Percentiles rank a stretch among this genome's conserved stretches.
Conservation (phyloP, 192 early-diverging fungal genomes). For the Rhizophlyctis rosea region DNA sequence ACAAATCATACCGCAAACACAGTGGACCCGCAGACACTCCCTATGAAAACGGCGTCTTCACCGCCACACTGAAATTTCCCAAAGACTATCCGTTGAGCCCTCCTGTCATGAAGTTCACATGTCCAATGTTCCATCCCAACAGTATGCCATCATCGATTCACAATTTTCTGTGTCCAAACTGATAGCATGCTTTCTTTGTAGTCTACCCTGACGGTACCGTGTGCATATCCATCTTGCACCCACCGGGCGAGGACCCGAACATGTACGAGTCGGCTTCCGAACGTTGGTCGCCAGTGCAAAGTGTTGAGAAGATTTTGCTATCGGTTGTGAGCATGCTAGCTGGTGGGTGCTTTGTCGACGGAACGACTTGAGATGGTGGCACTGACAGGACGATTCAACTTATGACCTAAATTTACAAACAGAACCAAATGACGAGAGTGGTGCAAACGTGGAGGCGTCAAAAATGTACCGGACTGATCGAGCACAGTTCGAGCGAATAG, state of each 20-base stretch:
- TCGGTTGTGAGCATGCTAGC: conserved; percentile 95
- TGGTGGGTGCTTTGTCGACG: conserved; percentile 31
- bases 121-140: conserved; percentile 94
- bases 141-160: conserved; percentile 31
- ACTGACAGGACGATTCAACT: not conserved
- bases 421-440: conserved; percentile 98
- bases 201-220: conserved; percentile 95
- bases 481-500: conserved; percentile 76
- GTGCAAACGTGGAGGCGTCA: conserved; percentile 97
- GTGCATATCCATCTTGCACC: conserved; percentile 97
- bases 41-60: conserved; percentile 93
- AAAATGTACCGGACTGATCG: conserved; percentile 93
- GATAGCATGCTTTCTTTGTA: not conserved
- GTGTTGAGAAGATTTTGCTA: conserved; percentile 95
- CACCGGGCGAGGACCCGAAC: conserved; percentile 97
- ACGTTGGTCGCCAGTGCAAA: conserved; percentile 96
- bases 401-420: conserved; percentile 6
- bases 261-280: conserved; percentile 96
- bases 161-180: not conserved
- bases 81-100: conserved; percentile 95
- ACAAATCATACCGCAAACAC: not conserved
- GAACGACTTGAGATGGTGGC: not conserved
- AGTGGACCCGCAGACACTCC: conserved; percentile 90
- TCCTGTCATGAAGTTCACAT: conserved; percentile 94
- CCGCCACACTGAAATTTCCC: conserved; percentile 83